Evolutionary conservation across 23 red algal genomes (phyloP).

Genomic region (Gracilariopsis chorda): DNA sequence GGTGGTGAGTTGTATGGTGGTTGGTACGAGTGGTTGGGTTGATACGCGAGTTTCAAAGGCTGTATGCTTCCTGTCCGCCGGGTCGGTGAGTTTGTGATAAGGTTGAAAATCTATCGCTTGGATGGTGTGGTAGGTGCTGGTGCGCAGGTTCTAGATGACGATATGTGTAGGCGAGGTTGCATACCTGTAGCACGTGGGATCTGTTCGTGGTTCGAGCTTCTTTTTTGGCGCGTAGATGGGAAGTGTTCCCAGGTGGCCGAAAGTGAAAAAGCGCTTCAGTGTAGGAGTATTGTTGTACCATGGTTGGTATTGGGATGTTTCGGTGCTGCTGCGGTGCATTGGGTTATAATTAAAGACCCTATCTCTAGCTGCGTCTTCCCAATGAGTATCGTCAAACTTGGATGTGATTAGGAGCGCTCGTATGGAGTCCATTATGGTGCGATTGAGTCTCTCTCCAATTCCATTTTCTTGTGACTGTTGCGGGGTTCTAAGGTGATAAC

Average conservation of each 20-base stretch:
- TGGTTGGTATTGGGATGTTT: not conserved
- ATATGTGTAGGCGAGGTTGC: too few relatives aligned
- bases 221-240: not conserved
- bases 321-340: not conserved
- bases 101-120: not conserved
- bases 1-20: not conserved
- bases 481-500: not conserved
- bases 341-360: not conserved
- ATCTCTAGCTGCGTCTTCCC: conserved; percentile 11
- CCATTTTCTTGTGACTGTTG: conserved; percentile 12
- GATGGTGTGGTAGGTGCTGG: not conserved
- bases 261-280: not conserved
- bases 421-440: not conserved
- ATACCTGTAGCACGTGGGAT: too few relatives aligned
- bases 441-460: conserved; percentile 19
- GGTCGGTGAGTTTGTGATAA: not conserved
- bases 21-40: not conserved
- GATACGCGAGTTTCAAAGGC: not conserved
- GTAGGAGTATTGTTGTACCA: not conserved
- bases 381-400: not conserved
- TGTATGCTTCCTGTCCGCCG: not conserved
- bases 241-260: not conserved
- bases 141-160: too few relatives aligned
- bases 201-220: not conserved
- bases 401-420: not conserved